A percentile compares a stretch with the other conserved stretches of the same genome.
Conservation (phyloP, 768 basidiomycete species). For the Artomyces pyxidatus region DNA sequence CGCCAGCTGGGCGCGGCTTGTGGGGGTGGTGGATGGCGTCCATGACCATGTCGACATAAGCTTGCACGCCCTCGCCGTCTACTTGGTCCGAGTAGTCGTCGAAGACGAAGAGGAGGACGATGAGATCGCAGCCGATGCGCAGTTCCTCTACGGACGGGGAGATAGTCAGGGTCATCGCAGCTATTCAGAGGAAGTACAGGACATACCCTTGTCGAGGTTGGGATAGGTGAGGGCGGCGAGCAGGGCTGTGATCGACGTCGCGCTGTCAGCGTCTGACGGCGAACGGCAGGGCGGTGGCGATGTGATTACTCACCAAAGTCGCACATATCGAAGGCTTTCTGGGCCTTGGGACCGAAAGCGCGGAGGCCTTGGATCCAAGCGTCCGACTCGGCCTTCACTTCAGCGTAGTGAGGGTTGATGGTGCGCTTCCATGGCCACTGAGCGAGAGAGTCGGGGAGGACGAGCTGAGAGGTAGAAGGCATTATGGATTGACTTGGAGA, state of each 20-base stretch:
- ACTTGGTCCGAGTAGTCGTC: slow-evolving; percentile 44
- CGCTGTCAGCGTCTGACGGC: not conserved
- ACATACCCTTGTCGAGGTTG: slow-evolving; percentile 25
- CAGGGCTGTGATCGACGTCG: slow-evolving; percentile 22
- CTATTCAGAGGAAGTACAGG: not conserved
- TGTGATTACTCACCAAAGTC: slow-evolving; percentile 30
- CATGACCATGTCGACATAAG: slow-evolving; percentile 27
- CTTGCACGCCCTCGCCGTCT: slow-evolving; percentile 22
- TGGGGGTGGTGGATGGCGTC: slow-evolving; percentile 33
- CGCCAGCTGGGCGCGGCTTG: slow-evolving; percentile 27
- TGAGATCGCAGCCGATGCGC: slow-evolving; percentile 38
- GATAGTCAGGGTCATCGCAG: not conserved
- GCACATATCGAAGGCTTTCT: slow-evolving; percentile 33
- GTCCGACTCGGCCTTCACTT: slow-evolving; percentile 27
- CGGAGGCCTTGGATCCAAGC: slow-evolving; percentile 32
- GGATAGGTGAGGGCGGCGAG: slow-evolving; percentile 34
- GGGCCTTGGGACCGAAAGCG: slow-evolving; percentile 27
- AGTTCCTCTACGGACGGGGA: slow-evolving; percentile 22
- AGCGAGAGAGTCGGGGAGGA: no score
- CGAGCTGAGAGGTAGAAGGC: no score
- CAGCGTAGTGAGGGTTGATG: slow-evolving; percentile 31
- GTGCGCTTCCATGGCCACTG: slow-evolving; percentile 38
- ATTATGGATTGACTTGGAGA: no score
- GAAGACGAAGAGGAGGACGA: slow-evolving; percentile 42
- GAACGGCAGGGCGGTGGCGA: not conserved